Base-by-base conservation (phyloP, 2,329 filamentous ascomycete genomes). In the Sporothrix brunneoviolacea region DNA sequence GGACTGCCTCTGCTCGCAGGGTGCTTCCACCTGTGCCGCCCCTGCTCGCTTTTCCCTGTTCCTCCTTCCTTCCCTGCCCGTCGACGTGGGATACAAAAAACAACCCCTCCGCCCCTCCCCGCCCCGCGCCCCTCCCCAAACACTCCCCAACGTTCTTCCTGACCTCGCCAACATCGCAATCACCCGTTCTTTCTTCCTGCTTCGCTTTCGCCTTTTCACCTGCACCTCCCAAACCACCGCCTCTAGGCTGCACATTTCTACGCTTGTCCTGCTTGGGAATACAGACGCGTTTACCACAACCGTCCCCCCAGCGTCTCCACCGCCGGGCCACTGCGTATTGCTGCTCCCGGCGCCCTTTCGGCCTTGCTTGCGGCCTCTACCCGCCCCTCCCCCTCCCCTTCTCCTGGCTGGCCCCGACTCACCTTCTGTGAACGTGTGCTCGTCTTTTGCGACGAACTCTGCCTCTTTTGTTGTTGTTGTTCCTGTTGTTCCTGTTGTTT, bases 71-170 rank as follows among this genome's bases (percentile, higher is more conserved):
- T 46, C 43, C 33, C n/a, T n/a, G n/a, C n/a, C n/a, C n/a, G n/a
- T n/a, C n/a, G n/a, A n/a, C n/a, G n/a, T n/a, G n/a, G n/a, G n/a
- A n/a, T 38, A 44, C 48, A 51, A 40, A 46, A 51, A 40, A 45
- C 36, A 44, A 51, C 41, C 49, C 49, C 47, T 30, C 38, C 39
- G 32, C 47, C 47, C 47, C 49, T 46, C 49, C 22, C 36, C 35
- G 41, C 41, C 49, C 49, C 49, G 49, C 49, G 39, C 35, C 44
- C 33, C 44, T 30, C 24, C 44, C 16, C 28, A 16, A 16, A 13
- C 24, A 30, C 19, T n/a, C 43, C 32, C n/a, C n/a, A 15, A 6
- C 24, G 28, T 37, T 22, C 9, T 46, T 13, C 19, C 12, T 28
- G n/a, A 16, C n/a, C 32, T 18, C 13, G 2, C 21, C 9, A 45